Evolutionary conservation across 2,329 filamentous ascomycete species (phyloP), one percentile per base, ranked within the genome.

Genomic region (Dothistroma pini): DNA sequence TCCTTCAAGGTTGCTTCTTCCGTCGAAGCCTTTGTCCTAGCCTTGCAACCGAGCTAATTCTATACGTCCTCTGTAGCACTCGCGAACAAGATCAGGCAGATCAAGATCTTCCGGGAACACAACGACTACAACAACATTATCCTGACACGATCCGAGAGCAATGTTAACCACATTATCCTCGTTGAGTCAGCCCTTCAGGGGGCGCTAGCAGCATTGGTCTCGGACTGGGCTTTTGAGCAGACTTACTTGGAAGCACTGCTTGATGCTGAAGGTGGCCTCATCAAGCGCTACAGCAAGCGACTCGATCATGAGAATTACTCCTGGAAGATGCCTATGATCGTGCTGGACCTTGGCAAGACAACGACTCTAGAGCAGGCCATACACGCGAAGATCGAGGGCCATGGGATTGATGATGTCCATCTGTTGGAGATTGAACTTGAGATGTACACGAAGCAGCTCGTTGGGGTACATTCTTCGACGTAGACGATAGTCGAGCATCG

Each of bases 361-460:
- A 47, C 47, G 14, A 38, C 47, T 19, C 48, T 41, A 1, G 16
- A 52, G 14, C 14, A 22, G 19, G 44, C 22, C 29, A 49, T 57
- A 22, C 41, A 50, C 41, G 12, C 21, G 21, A 12, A 31, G 22
- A 47, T 55, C 48, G 48, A 50, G n/a, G 50, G 50, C 22, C 21
- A 31, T 32, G 51, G 56, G 14, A 29, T 61, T 14, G 55, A 58
- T 32, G 52, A 31, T 21, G 48, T 63, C 19, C 47, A 54, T 38
- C 59, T 64, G 31, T 29, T 62, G 10, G 52, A 57, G 48, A 48
- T 51, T 9, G 59, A 64, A 38, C 48, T 64, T 8, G 62, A 64
- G 31, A 56, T 61, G 21, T 35, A 56, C 48, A 22, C 19, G 16
- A 22, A 53, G 31, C 41, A 58, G 32, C 9, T 29, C 5, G 51